Base-by-base conservation (phyloP, 208 protist genomes). In the Trypanosoma scelopori region DNA sequence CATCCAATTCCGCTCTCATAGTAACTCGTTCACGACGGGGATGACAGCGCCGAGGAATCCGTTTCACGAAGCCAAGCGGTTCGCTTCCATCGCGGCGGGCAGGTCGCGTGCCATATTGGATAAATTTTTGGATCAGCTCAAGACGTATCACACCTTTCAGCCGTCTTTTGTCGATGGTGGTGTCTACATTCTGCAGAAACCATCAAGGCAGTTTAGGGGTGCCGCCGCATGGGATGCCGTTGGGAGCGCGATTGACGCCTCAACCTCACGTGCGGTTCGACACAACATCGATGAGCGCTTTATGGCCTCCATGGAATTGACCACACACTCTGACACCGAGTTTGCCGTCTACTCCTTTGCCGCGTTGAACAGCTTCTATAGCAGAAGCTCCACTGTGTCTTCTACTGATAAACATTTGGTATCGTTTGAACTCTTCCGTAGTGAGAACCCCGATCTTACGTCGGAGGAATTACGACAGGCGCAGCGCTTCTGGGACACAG, bases 111-210 rank as follows among this genome's bases (percentile, higher is more conserved):
- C 65, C 0, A 62, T 79, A 13, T 35, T 88, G 18, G 57, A 91
- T 6, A 62, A 77, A 35, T 78, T 93, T 49, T 12, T 79, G 0
- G 43, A 67, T 13, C 81, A 83, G 1, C 65, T 93, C 61, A 75
- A 79, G 55, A 66, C 68, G 39, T 93, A 93, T 61, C 62, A 74
- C 25, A 88, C 79, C 7, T 93, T 90, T 74, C 63, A 83, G 35
- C 78, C 86, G 1, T 53, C 81, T 39, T 66, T 90, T 37, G 69
- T 72, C 0, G 59, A 69, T 22, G 76, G 75, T 59, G 67, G 69
- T 46, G 56, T 60, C 25, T 69, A 74, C 46, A 66, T n/a, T 12
- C 55, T 51, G 7, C 53, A 27, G 6, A 39, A 39, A 18, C 0
- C 32, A 43, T 23, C 16, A 55, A 42, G 0, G 16, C 15, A n/a